phyloP scores from a whole-genome alignment of 2,329 filamentous ascomycete species.

The Alternaria consortialis region DNA sequence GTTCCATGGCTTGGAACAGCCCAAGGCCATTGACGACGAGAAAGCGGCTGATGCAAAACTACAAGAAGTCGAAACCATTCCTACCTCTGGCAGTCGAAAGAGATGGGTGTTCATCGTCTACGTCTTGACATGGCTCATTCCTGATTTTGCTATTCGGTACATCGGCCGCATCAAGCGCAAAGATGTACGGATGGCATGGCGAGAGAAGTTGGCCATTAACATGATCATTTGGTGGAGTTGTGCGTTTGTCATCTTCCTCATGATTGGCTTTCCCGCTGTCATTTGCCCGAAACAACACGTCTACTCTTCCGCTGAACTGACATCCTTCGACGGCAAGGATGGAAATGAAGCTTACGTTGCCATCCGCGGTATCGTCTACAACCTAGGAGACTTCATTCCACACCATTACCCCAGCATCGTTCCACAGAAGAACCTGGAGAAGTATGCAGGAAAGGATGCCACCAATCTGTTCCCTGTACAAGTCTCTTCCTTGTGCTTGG shows the following conservation, averaged over 20 bases:
- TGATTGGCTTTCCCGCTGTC: conserved; percentile 83
- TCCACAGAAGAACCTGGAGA: conserved; percentile 69
- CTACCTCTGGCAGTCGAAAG: conserved; percentile 80
- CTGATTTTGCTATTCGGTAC: conserved; percentile 80
- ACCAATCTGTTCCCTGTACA: conserved; percentile 91
- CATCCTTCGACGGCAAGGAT: conserved; percentile 75
- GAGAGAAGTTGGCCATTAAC: conserved; percentile 98
- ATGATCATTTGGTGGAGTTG: conserved; percentile 94
- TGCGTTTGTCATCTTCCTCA: conserved; percentile 81
- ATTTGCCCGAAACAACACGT: conserved; percentile 94
- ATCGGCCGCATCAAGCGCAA: conserved; percentile 89
- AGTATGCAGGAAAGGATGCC: conserved; percentile 89
- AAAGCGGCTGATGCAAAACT: conserved; percentile 91
- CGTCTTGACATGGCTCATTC: conserved; percentile 84
- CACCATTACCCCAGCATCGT: conserved; percentile 79
- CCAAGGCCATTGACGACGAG: conserved; percentile 93
- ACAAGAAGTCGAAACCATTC: conserved; percentile 86
- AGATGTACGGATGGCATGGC: conserved; percentile 91
- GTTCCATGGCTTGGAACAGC: conserved; percentile 96
- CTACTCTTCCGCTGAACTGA: conserved; percentile 79
- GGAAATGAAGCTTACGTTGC: conserved; percentile 73
- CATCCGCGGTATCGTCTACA: conserved; percentile 89
- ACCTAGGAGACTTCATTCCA: conserved; percentile 76
- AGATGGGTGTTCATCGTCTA: conserved; percentile 90
- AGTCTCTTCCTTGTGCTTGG: conserved; percentile 89